Conservation (phyloP, 2,329 filamentous ascomycete genomes). For the Penicillium hesseltinei region DNA sequence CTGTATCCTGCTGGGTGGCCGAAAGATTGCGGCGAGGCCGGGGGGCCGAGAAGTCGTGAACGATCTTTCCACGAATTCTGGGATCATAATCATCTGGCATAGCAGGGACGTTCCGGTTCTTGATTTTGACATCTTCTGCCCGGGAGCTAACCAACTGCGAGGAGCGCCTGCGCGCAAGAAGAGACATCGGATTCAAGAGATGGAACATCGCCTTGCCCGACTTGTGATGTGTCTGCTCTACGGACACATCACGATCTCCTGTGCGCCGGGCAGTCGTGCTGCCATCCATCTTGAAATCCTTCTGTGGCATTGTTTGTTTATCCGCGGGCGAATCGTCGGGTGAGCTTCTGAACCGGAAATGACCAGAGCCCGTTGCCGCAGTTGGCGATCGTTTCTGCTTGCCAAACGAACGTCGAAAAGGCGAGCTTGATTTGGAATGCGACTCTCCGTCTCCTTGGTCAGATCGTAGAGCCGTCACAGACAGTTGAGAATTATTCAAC, state of each 20-base stretch:
- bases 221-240: constrained; percentile 32
- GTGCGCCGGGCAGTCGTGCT: constrained; percentile 20
- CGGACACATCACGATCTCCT: constrained; percentile 28
- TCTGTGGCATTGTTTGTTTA: constrained; percentile 22
- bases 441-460: constrained; percentile 30
- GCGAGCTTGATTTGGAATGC: constrained; percentile 33
- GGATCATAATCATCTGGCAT: constrained; percentile 63
- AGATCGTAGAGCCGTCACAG: constrained; percentile 18
- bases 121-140: constrained; percentile 52
- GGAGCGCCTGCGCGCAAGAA: constrained; percentile 58
- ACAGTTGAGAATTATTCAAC: constrained; percentile 29
- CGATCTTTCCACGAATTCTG: constrained; percentile 60
- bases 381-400: constrained; percentile 34
- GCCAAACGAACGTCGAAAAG: constrained; percentile 38
- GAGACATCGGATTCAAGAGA: constrained; percentile 60
- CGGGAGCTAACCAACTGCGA: constrained; percentile 50
- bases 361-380: constrained; percentile 23
- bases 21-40: constrained; percentile 46
- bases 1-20: constrained; percentile 17
- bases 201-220: constrained; percentile 53
- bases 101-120: constrained; percentile 50
- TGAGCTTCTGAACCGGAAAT: constrained; percentile 31
- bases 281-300: constrained; percentile 29
- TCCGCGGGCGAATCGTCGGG: constrained; percentile 28
- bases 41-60: constrained; percentile 65